These are phyloP conservation scores for Neurospora africana DNA, from an alignment of 495 filamentous ascomycete species.

Conservation along the genomic window DNA sequence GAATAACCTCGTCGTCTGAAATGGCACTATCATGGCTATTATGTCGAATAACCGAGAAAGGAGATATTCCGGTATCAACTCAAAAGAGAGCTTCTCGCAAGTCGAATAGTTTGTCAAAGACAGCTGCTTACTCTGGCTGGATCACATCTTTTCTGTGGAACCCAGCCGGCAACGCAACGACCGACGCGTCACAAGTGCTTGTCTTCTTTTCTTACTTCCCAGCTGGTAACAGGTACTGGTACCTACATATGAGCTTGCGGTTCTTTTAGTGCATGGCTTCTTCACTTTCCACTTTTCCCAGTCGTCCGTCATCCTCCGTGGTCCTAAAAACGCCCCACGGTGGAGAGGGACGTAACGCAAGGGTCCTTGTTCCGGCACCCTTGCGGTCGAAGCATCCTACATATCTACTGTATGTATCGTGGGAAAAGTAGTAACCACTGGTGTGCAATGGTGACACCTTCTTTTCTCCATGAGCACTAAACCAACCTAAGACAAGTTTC, in stretches of 20 bases:
- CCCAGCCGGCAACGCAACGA: background rate
- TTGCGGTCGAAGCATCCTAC: background rate
- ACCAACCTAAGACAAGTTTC: background rate
- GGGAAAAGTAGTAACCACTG: background rate
- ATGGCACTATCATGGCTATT: background rate
- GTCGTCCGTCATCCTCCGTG: background rate
- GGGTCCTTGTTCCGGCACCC: background rate
- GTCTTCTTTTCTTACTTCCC: background rate
- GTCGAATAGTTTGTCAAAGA: background rate
- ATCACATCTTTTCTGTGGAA: background rate
- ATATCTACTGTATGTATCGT: background rate
- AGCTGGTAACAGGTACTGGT: background rate
- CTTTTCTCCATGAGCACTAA: background rate
- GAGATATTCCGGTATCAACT: background rate
- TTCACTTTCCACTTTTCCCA: background rate
- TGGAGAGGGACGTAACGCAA: background rate
- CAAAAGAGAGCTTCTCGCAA: background rate
- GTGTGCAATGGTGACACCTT: background rate
- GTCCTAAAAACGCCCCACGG: background rate
- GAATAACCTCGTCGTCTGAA: background rate
- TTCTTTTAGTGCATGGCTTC: background rate
- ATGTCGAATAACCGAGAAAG: background rate
- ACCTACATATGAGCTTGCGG: background rate
- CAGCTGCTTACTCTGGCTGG: background rate
- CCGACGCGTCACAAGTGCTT: background rate